A percentile compares a stretch with the other conserved stretches of the same genome.
Evolutionary conservation across 345 rosid genomes (phyloP).

Genomic region (Corymbia maculata): DNA sequence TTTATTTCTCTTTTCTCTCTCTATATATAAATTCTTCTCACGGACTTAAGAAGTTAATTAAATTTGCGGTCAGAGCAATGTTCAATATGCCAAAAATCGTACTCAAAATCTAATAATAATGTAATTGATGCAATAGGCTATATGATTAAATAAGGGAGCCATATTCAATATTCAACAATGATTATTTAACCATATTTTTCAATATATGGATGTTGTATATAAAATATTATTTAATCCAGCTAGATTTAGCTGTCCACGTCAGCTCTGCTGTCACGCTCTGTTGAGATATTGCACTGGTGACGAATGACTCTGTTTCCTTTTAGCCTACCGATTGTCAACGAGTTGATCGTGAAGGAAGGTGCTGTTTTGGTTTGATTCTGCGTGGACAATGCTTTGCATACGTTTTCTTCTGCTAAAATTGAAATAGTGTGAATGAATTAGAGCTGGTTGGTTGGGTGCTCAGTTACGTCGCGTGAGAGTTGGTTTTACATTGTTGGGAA

Average conservation of each 20-base stretch:
- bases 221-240: neutral
- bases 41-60: neutral
- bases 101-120: neutral
- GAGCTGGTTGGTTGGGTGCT: neutral
- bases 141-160: neutral
- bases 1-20: neutral
- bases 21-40: neutral
- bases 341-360: too few species aligned
- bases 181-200: neutral
- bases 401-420: neutral
- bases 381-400: neutral
- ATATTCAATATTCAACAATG: neutral
- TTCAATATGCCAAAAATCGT: rapidly evolving
- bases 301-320: too few species aligned
- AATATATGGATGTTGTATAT: neutral
- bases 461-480: rapidly evolving
- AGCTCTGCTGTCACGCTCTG: neutral
- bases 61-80: neutral
- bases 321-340: too few species aligned
- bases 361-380: neutral
- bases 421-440: neutral
- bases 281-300: neutral
- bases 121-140: neutral
- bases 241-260: neutral
- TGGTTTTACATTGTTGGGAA: neutral